Base-by-base conservation (phyloP, 1,284 basidiomycete species). In the Lignosus rhinocerotis region DNA sequence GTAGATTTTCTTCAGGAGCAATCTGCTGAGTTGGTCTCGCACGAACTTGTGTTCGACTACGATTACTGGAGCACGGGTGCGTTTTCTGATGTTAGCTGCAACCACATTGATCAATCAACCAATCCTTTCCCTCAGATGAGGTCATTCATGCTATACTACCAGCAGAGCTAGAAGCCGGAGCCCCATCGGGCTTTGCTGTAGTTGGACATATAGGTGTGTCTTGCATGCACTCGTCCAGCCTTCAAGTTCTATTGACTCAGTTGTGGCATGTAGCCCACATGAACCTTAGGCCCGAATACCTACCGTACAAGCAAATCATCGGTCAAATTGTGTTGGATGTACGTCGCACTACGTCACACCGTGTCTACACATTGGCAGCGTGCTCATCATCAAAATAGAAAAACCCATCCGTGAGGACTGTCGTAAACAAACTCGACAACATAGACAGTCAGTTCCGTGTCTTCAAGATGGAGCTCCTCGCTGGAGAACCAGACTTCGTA, bases 381-480 rank as follows among this genome's bases (percentile, higher is more conserved):
- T 12, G 10, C n/a, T 30, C 34, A 16, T 34, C 46, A 4, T 32
- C 36, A 5, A 14, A 14, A 17, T 66, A 96, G 94, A 97, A 97
- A 90, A 92, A 92, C 66, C 79, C 81, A 16, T 75, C 76, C 8
- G 81, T 97, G 45, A 83, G 82, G 62, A 99, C 96, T 0, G 94
- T 99, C 1, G 95, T 99, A 45, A 98, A 99, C 80, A 99, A 99
- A 73, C 77, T 98, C 19, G 87, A 97, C 68, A 84, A 76, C 19
- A 98, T 98, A 63, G 88, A 95, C 69, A 87, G 82, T 21, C 80
- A 92, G 70, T 99, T 95, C 73, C 87, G 97, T 19, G 92, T 95
- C 63, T 99, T 99, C 74, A 84, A 92, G 66, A 99, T 99, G 97
- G 97, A 99, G 70, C 81, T 98, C 2, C 80, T 99, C 19, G 96